Base-by-base conservation (phyloP, 768 basidiomycete genomes). In the Leccinum longicurvipes region DNA sequence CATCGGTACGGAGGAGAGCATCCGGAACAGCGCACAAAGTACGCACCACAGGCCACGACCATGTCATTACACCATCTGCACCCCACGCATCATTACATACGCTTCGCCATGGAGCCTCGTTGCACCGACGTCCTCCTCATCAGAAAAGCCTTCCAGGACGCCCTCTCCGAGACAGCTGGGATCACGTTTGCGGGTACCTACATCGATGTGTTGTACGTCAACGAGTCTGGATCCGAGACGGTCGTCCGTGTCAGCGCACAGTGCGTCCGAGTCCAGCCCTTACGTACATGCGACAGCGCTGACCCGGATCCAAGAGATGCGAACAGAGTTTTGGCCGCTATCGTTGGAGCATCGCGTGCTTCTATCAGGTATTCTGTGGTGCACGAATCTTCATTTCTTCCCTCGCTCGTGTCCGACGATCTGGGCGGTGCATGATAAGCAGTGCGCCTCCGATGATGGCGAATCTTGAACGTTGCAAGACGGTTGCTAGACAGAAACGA, bases 201-300 rank as follows among this genome's bases (percentile, higher is more conserved):
- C 56, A 55, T 88, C 29, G 87, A 89, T 61, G 67, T 89, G 10
- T 69, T 89, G 17, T 83, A 81, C 77, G 61, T 84, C 9, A 47
- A 60, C 50, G 70, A 64, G 47, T 44, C 36, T 6, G 69, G 62
- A 1, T 57, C 66, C 3, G 61, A 69, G 44, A 32, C 65, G 23
- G 57, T 71, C 49, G 25, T 71, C 14, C 66, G 63, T 4, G 65
- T 64, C 42, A 36, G 39, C 55, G 41, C 58, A 46, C 56, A 48
- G 70, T 65, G 58, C 5, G 62, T 61, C 49, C 32, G 5, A 17
- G 41, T 42, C 11, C 34, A 23, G 11, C 14, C 15, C 9, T 25
- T 15, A 12, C n/a, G 25, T 21, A 45, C 23, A 9, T 47, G n/a
- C 42, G 42, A 17, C 39, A n/a, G 19, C 11, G 42, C 51, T 57